phyloP scores from a whole-genome alignment of 192 early-diverging fungal genomes.

The Gigaspora rosea region DNA sequence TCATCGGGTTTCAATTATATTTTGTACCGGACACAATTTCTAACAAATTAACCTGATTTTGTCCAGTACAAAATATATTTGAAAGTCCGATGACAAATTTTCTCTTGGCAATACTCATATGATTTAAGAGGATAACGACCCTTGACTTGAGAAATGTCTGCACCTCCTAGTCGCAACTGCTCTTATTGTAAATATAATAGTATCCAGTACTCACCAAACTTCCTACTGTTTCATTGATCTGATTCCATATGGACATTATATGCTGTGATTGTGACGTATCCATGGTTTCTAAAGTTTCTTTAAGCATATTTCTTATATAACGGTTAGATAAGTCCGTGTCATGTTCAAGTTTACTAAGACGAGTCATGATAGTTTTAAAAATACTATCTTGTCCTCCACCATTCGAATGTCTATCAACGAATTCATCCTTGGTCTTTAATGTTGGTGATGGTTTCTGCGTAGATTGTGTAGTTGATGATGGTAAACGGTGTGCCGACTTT shows the following conservation, averaged over 20 bases:
- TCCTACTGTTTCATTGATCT: neutral
- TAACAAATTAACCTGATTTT: no score
- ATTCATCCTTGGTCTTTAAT: neutral
- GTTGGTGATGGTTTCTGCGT: neutral
- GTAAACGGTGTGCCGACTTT: no score
- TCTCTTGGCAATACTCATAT: no score
- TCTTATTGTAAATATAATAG: neutral
- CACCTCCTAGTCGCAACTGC: no score
- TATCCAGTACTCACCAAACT: neutral
- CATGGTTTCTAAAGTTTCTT: slow-evolving; percentile 57
- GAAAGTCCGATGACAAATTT: no score
- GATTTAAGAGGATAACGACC: no score
- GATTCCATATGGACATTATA: neutral
- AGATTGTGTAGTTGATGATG: no score
- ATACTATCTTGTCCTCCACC: slow-evolving; percentile 66
- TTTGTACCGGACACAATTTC: no score
- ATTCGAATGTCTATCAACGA: neutral
- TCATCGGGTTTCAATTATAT: no score
- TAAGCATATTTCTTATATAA: slow-evolving; percentile 72
- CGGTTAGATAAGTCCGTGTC: slow-evolving; percentile 75
- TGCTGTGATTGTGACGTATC: neutral
- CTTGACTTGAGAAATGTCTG: no score
- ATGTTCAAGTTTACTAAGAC: slow-evolving; percentile 74
- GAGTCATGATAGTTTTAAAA: slow-evolving; percentile 90
- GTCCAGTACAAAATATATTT: no score